Percentiles rank a stretch among this genome's conserved stretches.
Conservation (phyloP, 75 land plant genomes). For the Azolla pinnata region DNA sequence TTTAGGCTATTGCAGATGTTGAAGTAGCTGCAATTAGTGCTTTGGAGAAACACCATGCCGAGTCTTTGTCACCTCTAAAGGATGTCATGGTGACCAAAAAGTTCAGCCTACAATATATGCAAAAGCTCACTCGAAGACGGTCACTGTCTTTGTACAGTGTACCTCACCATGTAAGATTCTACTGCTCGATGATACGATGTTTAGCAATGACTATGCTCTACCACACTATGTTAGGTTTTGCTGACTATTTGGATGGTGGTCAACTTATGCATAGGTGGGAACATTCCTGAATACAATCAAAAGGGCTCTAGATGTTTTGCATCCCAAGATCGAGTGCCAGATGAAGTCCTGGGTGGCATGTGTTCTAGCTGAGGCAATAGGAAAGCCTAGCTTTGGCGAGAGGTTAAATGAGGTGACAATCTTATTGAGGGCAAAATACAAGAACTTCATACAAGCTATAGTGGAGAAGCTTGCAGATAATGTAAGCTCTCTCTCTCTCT, state of each 20-base stretch:
- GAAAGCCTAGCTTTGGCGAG: slow-evolving; percentile 50
- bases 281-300: slow-evolving; percentile 74
- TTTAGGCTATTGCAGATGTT: slow-evolving; percentile 84
- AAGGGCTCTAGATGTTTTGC: slow-evolving; percentile 65
- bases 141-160: slow-evolving; percentile 45
- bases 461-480: slow-evolving; percentile 89
- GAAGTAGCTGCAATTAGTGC: slow-evolving; percentile 79
- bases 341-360: slow-evolving; percentile 78
- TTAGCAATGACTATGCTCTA: not conserved
- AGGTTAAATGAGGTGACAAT: slow-evolving; percentile 72
- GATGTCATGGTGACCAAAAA: slow-evolving; percentile 58
- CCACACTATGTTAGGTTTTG: not conserved
- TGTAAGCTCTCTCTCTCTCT: slow-evolving; percentile 36
- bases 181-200: not conserved
- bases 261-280: slow-evolving; percentile 86
- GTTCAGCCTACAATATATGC: slow-evolving; percentile 78
- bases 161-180: slow-evolving; percentile 59
- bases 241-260: not conserved
- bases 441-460: slow-evolving; percentile 70
- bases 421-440: slow-evolving; percentile 71
- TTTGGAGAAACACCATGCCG: slow-evolving; percentile 81
- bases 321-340: slow-evolving; percentile 67
- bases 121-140: slow-evolving; percentile 60
- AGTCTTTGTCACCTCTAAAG: slow-evolving; percentile 78
- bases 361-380: slow-evolving; percentile 37